Percentiles rank a stretch among this genome's conserved stretches.
These are phyloP conservation scores for Anthoceros angustus DNA, from an alignment of 225 moss, liverwort and hornwort genomes.

Conservation along the genomic window DNA sequence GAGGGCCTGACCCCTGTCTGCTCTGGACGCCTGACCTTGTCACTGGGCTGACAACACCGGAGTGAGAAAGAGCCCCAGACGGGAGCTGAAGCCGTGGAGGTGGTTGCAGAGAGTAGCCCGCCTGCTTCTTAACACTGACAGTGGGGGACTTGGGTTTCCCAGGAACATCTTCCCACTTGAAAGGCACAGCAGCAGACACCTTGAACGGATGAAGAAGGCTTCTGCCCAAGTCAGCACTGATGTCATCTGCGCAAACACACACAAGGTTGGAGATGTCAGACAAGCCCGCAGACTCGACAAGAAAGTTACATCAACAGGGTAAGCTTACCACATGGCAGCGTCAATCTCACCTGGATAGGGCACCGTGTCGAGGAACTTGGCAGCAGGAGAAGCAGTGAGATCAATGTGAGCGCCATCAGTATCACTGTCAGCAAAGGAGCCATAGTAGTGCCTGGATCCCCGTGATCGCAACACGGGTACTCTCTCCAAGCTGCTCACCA, in stretches of 20 bases:
- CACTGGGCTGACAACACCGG: background rate
- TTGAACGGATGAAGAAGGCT: background rate
- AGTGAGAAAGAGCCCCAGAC: background rate
- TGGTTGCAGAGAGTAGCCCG: background rate
- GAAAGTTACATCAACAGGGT: background rate
- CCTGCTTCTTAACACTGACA: background rate
- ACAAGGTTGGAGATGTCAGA: background rate
- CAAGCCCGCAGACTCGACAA: background rate
- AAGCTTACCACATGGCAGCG: background rate
- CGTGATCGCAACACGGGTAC: background rate
- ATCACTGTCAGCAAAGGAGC: constrained; percentile 3
- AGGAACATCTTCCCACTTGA: constrained; percentile 36
- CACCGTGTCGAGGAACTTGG: background rate
- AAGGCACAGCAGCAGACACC: constrained; percentile 13
- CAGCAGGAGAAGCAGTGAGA: constrained; percentile 2
- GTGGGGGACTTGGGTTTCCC: constrained; percentile 23
- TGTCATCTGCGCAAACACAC: background rate
- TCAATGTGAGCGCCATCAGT: background rate
- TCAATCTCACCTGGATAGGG: background rate
- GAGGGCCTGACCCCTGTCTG: background rate
- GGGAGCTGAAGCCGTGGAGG: constrained; percentile 4
- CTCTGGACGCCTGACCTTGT: background rate
- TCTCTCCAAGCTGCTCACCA: background rate
- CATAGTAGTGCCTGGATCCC: background rate
- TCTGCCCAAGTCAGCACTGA: background rate